Evolutionary conservation across 1,284 basidiomycete genomes (phyloP).

Genomic region (Tylopilus sp.): DNA sequence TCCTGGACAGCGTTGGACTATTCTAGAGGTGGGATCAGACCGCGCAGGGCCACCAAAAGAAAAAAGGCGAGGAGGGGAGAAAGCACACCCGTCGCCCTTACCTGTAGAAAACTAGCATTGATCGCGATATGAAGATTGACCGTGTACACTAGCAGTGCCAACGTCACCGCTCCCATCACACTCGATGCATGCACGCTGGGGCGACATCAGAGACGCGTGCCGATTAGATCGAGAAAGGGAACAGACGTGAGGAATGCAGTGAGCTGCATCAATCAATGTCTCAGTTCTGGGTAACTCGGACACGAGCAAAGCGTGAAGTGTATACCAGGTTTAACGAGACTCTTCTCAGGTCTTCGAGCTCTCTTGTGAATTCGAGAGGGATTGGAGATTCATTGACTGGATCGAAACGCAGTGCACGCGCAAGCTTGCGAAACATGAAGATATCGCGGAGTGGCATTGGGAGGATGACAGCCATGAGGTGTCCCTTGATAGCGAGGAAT

Average conservation of each 20-base stretch:
- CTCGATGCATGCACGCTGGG: slow-evolving; percentile 36
- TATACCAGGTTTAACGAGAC: slow-evolving; percentile 35
- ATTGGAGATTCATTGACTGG: slow-evolving; percentile 8
- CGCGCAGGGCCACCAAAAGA: neutral
- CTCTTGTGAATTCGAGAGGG: slow-evolving; percentile 28
- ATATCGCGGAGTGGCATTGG: slow-evolving; percentile 22
- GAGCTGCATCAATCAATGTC: slow-evolving; percentile 27
- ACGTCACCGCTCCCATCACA: slow-evolving; percentile 30
- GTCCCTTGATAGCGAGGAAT: neutral
- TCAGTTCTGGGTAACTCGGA: slow-evolving; percentile 8
- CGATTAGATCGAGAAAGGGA: neutral
- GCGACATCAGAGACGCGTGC: neutral
- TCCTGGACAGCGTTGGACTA: slow-evolving; percentile 22
- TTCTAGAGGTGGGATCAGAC: slow-evolving; percentile 16
- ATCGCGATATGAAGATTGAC: slow-evolving; percentile 39
- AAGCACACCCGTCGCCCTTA: slow-evolving; percentile 8
- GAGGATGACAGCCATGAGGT: neutral
- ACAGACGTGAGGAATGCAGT: slow-evolving; percentile 41
- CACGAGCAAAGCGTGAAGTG: neutral
- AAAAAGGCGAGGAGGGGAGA: neutral
- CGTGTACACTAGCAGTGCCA: slow-evolving; percentile 43
- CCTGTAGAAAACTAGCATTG: slow-evolving; percentile 30
- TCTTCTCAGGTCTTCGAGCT: slow-evolving; percentile 38
- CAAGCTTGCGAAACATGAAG: slow-evolving; percentile 3
- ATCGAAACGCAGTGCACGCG: slow-evolving; percentile 7